Evolutionary conservation across 805 yeast genomes (phyloP).

Genomic region (Lachancea meyersii): DNA sequence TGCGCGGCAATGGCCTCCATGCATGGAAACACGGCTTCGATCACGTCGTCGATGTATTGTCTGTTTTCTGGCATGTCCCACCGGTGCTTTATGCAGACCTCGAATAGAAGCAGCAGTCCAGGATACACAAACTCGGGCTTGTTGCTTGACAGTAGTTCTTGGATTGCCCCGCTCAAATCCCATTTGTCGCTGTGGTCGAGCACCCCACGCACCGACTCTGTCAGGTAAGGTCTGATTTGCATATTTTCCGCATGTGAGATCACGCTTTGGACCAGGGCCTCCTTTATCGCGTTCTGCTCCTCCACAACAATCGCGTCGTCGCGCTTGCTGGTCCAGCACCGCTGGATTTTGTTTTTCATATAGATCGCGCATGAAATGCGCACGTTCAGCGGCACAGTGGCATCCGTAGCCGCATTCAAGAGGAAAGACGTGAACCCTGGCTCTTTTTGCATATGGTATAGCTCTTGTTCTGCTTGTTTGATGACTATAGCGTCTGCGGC

Average conservation of each 20-base stretch:
- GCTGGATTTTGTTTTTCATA: slow-evolving; percentile 56
- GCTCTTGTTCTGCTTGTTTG: slow-evolving; percentile 48
- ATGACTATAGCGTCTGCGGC: slow-evolving; percentile 45
- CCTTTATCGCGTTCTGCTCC: slow-evolving; percentile 53
- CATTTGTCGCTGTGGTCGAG: slow-evolving; percentile 40
- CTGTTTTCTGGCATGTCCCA: slow-evolving; percentile 47
- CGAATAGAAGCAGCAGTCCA: slow-evolving; percentile 51
- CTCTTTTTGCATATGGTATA: slow-evolving; percentile 46
- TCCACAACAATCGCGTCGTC: slow-evolving; percentile 33
- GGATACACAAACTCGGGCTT: slow-evolving; percentile 41
- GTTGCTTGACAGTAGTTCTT: slow-evolving; percentile 33
- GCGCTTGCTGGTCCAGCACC: slow-evolving; percentile 42
- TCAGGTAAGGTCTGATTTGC: slow-evolving; percentile 48
- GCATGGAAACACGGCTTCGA: slow-evolving; percentile 48
- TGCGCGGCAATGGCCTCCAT: slow-evolving; percentile 47
- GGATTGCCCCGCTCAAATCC: slow-evolving; percentile 32
- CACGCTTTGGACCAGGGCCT: slow-evolving; percentile 47
- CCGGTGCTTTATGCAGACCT: slow-evolving; percentile 49
- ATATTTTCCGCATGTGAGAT: slow-evolving; percentile 37
- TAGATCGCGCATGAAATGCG: slow-evolving; percentile 60
- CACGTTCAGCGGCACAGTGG: slow-evolving; percentile 37
- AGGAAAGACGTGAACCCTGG: slow-evolving; percentile 54
- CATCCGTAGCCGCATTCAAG: slow-evolving; percentile 44
- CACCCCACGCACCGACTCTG: slow-evolving; percentile 51
- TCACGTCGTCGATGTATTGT: slow-evolving; percentile 42